A percentile compares a stretch with the other conserved stretches of the same genome.
These are phyloP conservation scores for Actinomortierella ambigua DNA, from an alignment of 371 early-diverging fungal species.

Conservation along the genomic window DNA sequence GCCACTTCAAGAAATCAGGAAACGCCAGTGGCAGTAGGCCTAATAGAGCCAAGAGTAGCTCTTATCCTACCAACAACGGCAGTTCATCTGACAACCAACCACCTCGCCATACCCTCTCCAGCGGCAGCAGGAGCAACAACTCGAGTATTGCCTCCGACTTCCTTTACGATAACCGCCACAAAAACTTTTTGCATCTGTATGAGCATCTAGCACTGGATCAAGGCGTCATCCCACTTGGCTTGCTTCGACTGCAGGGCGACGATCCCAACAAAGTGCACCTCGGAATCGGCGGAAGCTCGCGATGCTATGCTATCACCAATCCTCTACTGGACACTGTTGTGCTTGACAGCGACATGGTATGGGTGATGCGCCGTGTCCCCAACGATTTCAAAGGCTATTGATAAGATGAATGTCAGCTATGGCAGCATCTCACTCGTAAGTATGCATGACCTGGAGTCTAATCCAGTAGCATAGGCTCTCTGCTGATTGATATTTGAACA, in stretches of 20 bases:
- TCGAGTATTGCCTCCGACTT: conserved; percentile 31
- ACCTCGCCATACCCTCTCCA: too few species aligned
- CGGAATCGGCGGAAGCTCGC: conserved; percentile 44
- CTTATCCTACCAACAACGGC: conserved; percentile 1
- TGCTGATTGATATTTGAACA: too few species aligned
- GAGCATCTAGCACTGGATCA: conserved; percentile 50
- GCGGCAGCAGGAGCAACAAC: conserved; percentile 3
- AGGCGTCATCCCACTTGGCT: conserved; percentile 50
- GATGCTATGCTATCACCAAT: conserved; percentile 43
- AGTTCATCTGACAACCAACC: not conserved
- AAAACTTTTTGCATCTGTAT: conserved; percentile 50
- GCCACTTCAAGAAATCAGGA: too few species aligned
- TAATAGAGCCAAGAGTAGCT: not conserved
- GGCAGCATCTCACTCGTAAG: too few species aligned
- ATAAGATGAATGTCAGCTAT: too few species aligned
- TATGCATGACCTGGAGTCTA: too few species aligned
- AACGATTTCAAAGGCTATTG: too few species aligned
- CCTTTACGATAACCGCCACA: conserved; percentile 41
- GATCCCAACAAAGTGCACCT: conserved; percentile 42
- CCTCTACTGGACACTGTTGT: conserved; percentile 38
- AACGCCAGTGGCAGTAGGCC: too few species aligned
- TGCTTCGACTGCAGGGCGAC: conserved; percentile 45
- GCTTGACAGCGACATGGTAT: conserved; percentile 39
- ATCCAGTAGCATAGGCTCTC: too few species aligned
- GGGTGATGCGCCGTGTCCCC: too few species aligned